phyloP scores from a whole-genome alignment of 2,329 filamentous ascomycete genomes.

The Calonectria montana region DNA sequence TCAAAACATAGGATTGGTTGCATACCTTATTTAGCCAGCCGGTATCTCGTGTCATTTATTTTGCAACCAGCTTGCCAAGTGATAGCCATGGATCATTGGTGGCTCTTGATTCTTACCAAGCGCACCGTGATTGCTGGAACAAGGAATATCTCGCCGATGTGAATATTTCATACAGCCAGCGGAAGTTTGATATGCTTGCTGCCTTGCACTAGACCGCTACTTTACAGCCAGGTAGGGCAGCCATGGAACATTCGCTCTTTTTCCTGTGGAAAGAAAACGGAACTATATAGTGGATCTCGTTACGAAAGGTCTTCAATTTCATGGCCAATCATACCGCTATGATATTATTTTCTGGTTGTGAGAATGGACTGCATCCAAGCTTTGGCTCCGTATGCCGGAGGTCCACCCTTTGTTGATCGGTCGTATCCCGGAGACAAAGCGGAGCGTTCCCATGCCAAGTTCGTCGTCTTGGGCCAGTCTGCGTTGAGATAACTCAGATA shows the following conservation, averaged over 20 bases:
- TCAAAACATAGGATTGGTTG: no score
- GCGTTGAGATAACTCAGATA: constrained; percentile 10
- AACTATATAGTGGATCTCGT: background rate
- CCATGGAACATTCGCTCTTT: background rate
- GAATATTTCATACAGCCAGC: no score
- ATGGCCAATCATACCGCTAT: background rate
- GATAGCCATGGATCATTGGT: no score
- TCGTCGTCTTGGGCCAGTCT: constrained; percentile 15
- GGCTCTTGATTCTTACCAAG: no score
- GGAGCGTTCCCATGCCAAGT: constrained; percentile 19
- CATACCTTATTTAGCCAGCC: no score
- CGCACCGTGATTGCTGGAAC: no score
- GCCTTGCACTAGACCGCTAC: no score
- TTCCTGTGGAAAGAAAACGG: background rate
- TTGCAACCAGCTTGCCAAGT: no score
- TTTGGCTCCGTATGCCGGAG: constrained; percentile 6
- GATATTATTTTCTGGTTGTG: background rate
- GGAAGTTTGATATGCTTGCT: no score
- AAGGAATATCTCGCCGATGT: no score
- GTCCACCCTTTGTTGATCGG: constrained; percentile 19
- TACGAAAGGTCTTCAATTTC: background rate
- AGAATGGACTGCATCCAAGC: background rate
- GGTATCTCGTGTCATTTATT: no score
- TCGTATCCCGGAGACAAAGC: constrained; percentile 23
- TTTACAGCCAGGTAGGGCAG: background rate